Evolutionary conservation across 345 rosid genomes (phyloP).

Genomic region (Ceriops zippeliana): DNA sequence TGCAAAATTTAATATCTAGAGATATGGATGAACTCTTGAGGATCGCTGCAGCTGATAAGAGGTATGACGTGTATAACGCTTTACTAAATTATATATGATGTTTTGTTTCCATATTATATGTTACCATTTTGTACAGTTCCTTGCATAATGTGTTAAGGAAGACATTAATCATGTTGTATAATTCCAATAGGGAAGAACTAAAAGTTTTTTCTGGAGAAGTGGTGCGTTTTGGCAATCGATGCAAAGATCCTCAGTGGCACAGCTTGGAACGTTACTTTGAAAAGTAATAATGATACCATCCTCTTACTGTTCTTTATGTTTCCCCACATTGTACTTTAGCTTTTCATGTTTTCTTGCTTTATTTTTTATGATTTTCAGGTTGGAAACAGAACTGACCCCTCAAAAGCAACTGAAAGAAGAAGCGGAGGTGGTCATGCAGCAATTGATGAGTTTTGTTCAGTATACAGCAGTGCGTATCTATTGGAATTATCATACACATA

Average conservation of each 20-base stretch:
- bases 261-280: constrained; percentile 87
- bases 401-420: constrained; percentile 77
- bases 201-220: constrained; percentile 89
- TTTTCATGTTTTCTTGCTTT: constrained; percentile 21
- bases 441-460: constrained; percentile 73
- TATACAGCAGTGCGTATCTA: constrained; percentile 77
- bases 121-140: background rate
- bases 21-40: constrained; percentile 77
- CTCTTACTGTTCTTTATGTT: constrained; percentile 17
- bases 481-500: background rate
- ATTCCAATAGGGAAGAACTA: constrained; percentile 72
- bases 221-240: constrained; percentile 95
- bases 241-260: constrained; percentile 99
- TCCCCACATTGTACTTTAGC: background rate
- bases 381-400: constrained; percentile 69
- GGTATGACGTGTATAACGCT: constrained; percentile 36
- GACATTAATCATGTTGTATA: constrained; percentile 8
- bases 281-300: constrained; percentile 49
- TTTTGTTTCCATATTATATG: constrained; percentile 1
- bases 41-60: constrained; percentile 86
- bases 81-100: background rate
- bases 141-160: background rate
- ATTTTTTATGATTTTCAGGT: constrained; percentile 44
- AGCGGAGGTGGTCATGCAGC: constrained; percentile 65
- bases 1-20: constrained; percentile 72